These are phyloP conservation scores for Sphenostylis stenocarpa DNA, from an alignment of 306 rosid species.

Conservation along the genomic window DNA sequence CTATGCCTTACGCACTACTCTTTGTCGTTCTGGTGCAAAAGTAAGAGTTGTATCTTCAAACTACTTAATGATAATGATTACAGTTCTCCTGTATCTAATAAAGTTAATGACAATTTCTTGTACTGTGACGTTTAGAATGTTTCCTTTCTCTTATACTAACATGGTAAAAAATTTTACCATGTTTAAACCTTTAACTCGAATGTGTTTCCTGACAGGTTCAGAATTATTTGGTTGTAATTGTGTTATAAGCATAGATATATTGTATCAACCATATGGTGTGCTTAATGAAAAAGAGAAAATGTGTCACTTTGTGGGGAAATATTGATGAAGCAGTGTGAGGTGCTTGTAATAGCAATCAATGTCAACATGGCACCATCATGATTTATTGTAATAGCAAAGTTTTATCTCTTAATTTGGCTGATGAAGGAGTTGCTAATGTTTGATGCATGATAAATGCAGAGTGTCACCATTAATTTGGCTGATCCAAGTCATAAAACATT, in stretches of 20 bases:
- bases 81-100: neutral
- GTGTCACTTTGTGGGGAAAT: neutral
- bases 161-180: too few species aligned
- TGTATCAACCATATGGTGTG: neutral
- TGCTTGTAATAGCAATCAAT: neutral
- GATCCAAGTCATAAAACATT: too few species aligned
- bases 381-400: neutral
- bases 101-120: neutral
- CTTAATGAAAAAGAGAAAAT: neutral
- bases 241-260: neutral
- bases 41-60: neutral
- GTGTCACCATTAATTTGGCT: neutral
- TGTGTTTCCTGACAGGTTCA: neutral
- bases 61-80: neutral
- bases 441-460: neutral
- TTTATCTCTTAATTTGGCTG: neutral
- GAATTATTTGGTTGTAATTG: neutral
- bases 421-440: neutral
- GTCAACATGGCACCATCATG: neutral
- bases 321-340: neutral
- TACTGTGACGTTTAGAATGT: neutral
- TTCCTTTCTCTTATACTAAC: too few species aligned
- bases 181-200: neutral
- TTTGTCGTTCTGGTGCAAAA: constrained; percentile 29
- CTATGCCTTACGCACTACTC: too few species aligned